phyloP scores from a whole-genome alignment of 805 yeast species.

The Cyberlindnera japonica region DNA sequence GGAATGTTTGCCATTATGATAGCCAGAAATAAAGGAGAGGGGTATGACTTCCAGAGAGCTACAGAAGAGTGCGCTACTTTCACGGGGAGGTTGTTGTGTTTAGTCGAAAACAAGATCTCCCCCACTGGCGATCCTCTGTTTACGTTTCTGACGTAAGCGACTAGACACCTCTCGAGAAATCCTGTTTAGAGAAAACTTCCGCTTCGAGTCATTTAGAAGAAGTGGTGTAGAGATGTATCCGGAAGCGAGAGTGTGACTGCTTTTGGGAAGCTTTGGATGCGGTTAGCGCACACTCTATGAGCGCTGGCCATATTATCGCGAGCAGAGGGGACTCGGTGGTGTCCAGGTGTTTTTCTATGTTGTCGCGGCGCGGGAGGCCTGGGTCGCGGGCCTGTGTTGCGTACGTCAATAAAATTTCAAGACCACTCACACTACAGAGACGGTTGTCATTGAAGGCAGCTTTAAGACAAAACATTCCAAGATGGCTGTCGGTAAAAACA shows the following conservation, averaged over 20 bases:
- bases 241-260: constrained; percentile 11
- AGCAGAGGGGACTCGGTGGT: constrained; percentile 11
- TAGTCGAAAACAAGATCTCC: too few species aligned
- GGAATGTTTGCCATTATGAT: constrained; percentile 10
- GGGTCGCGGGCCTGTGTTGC: constrained; percentile 1
- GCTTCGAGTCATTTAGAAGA: neutral
- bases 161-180: neutral
- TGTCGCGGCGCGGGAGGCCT: constrained; percentile 42
- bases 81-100: too few species aligned
- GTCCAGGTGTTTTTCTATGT: constrained; percentile 25
- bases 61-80: too few species aligned
- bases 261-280: neutral
- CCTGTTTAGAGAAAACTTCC: neutral
- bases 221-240: constrained; percentile 6
- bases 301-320: neutral
- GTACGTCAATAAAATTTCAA: constrained; percentile 17
- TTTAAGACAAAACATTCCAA: constrained; percentile 17
- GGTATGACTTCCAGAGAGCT: too few species aligned
- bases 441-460: constrained; percentile 30
- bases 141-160: constrained; percentile 19
- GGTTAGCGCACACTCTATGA: constrained; percentile 11
- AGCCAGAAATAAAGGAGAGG: too few species aligned
- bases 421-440: constrained; percentile 11
- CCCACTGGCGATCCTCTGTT: constrained; percentile 8
- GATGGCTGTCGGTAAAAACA: constrained; percentile 80